phyloP scores from a whole-genome alignment of 106 monocot genomes.

The Platanthera guangdongensis region DNA sequence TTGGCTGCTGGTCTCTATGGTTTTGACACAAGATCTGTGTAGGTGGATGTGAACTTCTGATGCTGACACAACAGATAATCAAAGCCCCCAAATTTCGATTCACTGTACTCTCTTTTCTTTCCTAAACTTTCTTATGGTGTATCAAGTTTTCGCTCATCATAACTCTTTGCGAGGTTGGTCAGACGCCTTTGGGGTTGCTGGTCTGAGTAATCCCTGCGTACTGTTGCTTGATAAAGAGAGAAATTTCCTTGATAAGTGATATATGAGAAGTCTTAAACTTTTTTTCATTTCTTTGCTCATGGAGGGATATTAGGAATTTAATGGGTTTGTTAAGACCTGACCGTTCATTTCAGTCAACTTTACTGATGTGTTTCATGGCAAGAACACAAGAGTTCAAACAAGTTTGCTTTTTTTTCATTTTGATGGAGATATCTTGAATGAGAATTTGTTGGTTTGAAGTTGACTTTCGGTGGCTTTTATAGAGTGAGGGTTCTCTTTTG shows the following conservation, averaged over 20 bases:
- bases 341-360: not conserved
- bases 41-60: not conserved
- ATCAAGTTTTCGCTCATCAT: not conserved
- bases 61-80: not conserved
- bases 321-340: not conserved
- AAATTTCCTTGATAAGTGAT: not conserved
- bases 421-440: not conserved
- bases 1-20: not conserved
- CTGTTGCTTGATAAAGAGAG: not conserved
- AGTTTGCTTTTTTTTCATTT: not conserved
- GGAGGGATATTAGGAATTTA: conserved; percentile 1
- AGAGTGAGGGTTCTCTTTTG: not conserved
- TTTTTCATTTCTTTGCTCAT: not conserved
- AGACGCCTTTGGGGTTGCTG: not conserved
- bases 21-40: not conserved
- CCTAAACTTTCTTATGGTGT: not conserved
- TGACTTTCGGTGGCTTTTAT: not conserved
- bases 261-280: not conserved
- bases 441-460: not conserved
- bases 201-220: not conserved
- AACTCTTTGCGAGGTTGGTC: not conserved
- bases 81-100: too few relatives aligned
- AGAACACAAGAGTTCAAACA: not conserved
- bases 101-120: not conserved
- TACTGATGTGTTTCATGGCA: not conserved